A percentile compares a stretch with the other conserved stretches of the same genome.
phyloP scores from a whole-genome alignment of 108 stramenopile species.

The Chaetoceros muelleri region DNA sequence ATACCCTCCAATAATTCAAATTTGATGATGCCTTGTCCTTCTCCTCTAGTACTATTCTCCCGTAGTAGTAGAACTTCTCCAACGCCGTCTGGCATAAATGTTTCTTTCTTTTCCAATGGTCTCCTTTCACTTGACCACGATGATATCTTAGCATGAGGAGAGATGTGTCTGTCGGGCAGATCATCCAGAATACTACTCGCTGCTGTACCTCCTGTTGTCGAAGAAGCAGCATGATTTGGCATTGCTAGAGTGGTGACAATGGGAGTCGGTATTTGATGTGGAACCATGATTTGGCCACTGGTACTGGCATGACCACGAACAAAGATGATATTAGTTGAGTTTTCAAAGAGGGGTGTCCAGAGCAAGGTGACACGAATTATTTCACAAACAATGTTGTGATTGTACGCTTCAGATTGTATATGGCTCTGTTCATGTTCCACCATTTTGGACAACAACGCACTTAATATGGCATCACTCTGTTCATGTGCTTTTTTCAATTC shows the following conservation, averaged over 20 bases:
- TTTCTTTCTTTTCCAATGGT: slow-evolving; percentile 20
- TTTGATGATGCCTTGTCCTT: background rate
- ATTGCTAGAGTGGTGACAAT: slow-evolving; percentile 41
- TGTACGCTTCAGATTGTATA: background rate
- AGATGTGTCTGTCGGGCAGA: slow-evolving; percentile 17
- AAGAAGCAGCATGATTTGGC: slow-evolving; percentile 1
- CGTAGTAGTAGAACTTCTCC: slow-evolving; percentile 14
- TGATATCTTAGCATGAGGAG: slow-evolving; percentile 16
- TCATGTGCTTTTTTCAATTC: slow-evolving; percentile 9
- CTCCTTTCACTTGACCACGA: slow-evolving; percentile 15
- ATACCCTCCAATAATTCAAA: slow-evolving; percentile 20
- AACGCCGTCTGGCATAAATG: slow-evolving; percentile 20
- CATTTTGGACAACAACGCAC: background rate
- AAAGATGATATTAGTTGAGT: slow-evolving; percentile 7
- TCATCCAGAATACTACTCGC: background rate
- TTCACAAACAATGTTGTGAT: slow-evolving; percentile 6
- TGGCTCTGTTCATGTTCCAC: background rate
- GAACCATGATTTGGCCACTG: slow-evolving; percentile 1
- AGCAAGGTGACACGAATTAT: slow-evolving; percentile 20
- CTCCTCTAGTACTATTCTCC: background rate
- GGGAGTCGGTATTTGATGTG: slow-evolving; percentile 13
- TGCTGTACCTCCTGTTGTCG: no score
- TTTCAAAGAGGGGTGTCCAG: slow-evolving; percentile 11
- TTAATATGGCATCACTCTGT: slow-evolving; percentile 5
- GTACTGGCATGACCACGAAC: slow-evolving; percentile 27